Base-by-base conservation (phyloP, 2,329 filamentous ascomycete genomes). In the Sclerotinia trifoliorum region DNA sequence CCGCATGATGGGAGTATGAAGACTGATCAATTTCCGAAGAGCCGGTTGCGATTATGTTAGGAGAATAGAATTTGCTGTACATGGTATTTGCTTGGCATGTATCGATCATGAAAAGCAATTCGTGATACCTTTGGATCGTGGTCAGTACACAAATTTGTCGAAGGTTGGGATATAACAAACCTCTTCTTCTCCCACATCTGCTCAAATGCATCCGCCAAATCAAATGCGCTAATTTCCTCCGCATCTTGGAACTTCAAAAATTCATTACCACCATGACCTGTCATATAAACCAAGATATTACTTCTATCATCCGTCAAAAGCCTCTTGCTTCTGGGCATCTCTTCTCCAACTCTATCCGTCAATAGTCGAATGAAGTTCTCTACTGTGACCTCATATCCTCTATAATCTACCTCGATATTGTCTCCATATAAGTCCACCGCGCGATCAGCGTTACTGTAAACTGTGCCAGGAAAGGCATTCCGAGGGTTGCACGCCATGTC, bases 181-280 rank as follows among this genome's bases (percentile, higher is more conserved):
- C 95, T 90, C 83, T 96, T 96, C 88, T 99, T 99, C 85, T 99
- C 95, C 92, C 94, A 97, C 95, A 99, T 99, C 83, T 99, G 94
- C 80, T 96, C 93, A 78, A 99, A 98, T 0, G 95, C 95, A 79
- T 99, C 93, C 6, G 96, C 95, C 68, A 99, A 83, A 80, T 99
- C 95, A 78, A 96, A 97, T 0, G 93, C 93, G 67, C 93, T 94
- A 73, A 99, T 98, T 80, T 99, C 95, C 79, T 99, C 95, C 8
- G 93, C 92, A 75, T 99, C 95, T 79, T 99, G 95, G 77, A 99
- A 99, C 79, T 99, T 99, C 69, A 99, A 81, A 75, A 99, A 99
- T 80, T 97, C 94, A 78, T 98, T 97, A 24, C 95, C 95, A 44
- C 95, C 95, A 76, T 99, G 95, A 0, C 95, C 95, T 0, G 95